Percentiles rank a stretch among this genome's conserved stretches.
These are phyloP conservation scores for Nannizziopsis arthrosporioides DNA, from an alignment of 2,329 filamentous ascomycete genomes.

Conservation along the genomic window DNA sequence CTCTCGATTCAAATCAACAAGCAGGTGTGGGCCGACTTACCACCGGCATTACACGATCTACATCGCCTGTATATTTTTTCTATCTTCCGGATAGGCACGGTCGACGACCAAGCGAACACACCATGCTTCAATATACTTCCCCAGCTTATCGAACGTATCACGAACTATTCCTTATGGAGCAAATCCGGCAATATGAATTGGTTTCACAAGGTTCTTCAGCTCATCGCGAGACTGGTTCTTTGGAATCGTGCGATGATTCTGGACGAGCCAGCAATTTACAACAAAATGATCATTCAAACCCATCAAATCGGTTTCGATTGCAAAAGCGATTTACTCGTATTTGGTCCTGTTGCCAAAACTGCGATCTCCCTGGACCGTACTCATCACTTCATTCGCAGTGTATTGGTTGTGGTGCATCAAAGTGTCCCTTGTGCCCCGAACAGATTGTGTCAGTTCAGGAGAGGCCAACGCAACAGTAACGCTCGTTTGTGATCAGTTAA, in stretches of 20 bases:
- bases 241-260: neutral
- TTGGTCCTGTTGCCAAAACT: slow-evolving; percentile 14
- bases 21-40: neutral
- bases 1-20: neutral
- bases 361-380: slow-evolving; percentile 8
- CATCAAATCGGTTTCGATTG: neutral
- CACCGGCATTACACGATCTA: slow-evolving; percentile 12
- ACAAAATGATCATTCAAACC: neutral
- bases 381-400: slow-evolving; percentile 10
- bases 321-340: slow-evolving; percentile 6
- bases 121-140: slow-evolving; percentile 15
- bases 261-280: neutral
- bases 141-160: slow-evolving; percentile 7
- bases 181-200: slow-evolving; percentile 6
- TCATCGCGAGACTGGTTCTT: neutral
- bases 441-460: slow-evolving; percentile 5
- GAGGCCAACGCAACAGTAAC: neutral
- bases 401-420: slow-evolving; percentile 8
- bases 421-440: slow-evolving; percentile 8
- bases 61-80: slow-evolving; percentile 13
- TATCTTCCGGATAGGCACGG: slow-evolving; percentile 14
- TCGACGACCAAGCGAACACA: slow-evolving; percentile 12
- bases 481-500: neutral
- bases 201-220: neutral
- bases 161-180: slow-evolving; percentile 6